Conservation (phyloP, 2,329 filamentous ascomycete species). For the Plectosphaerella cucumerina region DNA sequence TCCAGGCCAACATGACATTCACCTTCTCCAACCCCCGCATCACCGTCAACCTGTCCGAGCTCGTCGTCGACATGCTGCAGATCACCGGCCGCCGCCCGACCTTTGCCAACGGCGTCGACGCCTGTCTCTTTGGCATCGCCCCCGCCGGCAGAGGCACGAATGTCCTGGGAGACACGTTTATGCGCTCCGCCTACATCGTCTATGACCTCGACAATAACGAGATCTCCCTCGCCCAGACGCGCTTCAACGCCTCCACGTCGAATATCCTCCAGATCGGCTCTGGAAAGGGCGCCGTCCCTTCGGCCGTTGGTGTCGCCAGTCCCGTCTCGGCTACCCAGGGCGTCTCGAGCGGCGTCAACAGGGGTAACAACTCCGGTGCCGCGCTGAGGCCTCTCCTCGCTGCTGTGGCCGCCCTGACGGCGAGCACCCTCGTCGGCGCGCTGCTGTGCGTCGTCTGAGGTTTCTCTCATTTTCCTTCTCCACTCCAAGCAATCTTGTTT, state of each 20-base stretch:
- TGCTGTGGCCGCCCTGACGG: not conserved
- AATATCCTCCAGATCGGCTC: slow-evolving; percentile 52
- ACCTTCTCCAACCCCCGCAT: slow-evolving; percentile 52
- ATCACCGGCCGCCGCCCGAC: slow-evolving; percentile 41
- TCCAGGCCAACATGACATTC: slow-evolving; percentile 44
- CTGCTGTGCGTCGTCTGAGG: not conserved
- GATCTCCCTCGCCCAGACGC: slow-evolving; percentile 66
- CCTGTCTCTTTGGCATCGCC: slow-evolving; percentile 65
- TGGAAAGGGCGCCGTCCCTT: slow-evolving; percentile 46
- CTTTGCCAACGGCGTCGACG: slow-evolving; percentile 50
- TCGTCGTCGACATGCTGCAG: slow-evolving; percentile 43
- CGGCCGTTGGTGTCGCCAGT: slow-evolving; percentile 45
- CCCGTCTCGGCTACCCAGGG: slow-evolving; percentile 46
- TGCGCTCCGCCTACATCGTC: slow-evolving; percentile 71
- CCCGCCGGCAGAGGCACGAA: slow-evolving; percentile 51
- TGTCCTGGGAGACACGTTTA: slow-evolving; percentile 67
- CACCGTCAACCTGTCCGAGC: slow-evolving; percentile 52
- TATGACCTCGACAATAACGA: slow-evolving; percentile 70
- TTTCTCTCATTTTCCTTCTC: not conserved
- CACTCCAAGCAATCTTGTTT: not conserved
- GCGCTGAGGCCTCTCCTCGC: slow-evolving; percentile 2
- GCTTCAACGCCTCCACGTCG: slow-evolving; percentile 50
- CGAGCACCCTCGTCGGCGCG: not conserved
- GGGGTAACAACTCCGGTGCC: slow-evolving; percentile 5
- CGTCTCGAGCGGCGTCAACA: slow-evolving; percentile 15